Evolutionary conservation across 768 basidiomycete species (phyloP).

Genomic region (Russula dissimulans): DNA sequence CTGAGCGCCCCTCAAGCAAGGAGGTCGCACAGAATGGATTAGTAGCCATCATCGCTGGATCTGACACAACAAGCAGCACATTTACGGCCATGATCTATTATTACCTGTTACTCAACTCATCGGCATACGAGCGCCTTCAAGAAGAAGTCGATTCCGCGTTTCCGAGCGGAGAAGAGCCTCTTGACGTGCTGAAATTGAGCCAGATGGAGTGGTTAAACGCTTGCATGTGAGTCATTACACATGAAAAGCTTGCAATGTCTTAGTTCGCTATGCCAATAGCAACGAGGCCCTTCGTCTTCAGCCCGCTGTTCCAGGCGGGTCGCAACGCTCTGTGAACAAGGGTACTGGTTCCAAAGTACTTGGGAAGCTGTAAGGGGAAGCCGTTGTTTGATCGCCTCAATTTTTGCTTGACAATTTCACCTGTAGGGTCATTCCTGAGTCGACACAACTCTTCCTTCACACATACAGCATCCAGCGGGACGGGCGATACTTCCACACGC

Average conservation of each 20-base stretch:
- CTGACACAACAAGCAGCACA: conserved; percentile 34
- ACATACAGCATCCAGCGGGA: conserved; percentile 18
- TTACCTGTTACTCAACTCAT: conserved; percentile 29
- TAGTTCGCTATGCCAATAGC: conserved; percentile 23
- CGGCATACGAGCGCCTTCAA: conserved; percentile 9
- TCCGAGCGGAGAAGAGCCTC: conserved; percentile 9
- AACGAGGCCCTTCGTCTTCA: conserved; percentile 43
- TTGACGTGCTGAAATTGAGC: conserved; percentile 7
- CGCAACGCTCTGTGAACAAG: conserved; percentile 33
- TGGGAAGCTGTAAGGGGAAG: conserved; percentile 3
- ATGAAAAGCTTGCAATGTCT: not conserved
- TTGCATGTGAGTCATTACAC: conserved; percentile 10
- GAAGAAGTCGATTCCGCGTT: conserved; percentile 12
- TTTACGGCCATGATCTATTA: conserved; percentile 29
- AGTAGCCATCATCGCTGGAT: conserved; percentile 35
- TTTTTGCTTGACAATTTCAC: not conserved
- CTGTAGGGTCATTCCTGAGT: conserved; percentile 9
- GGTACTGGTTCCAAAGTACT: conserved; percentile 27
- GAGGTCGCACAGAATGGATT: conserved; percentile 28
- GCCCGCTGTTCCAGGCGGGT: conserved; percentile 41
- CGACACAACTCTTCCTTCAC: conserved; percentile 13
- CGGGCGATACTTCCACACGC: conserved; percentile 8
- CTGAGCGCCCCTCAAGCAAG: not conserved
- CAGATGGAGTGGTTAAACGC: conserved; percentile 12
- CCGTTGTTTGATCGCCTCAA: too few species aligned